A percentile compares a stretch with the other conserved stretches of the same genome.
Conservation (phyloP, 768 basidiomycete species). For the Trametes sanguinea region DNA sequence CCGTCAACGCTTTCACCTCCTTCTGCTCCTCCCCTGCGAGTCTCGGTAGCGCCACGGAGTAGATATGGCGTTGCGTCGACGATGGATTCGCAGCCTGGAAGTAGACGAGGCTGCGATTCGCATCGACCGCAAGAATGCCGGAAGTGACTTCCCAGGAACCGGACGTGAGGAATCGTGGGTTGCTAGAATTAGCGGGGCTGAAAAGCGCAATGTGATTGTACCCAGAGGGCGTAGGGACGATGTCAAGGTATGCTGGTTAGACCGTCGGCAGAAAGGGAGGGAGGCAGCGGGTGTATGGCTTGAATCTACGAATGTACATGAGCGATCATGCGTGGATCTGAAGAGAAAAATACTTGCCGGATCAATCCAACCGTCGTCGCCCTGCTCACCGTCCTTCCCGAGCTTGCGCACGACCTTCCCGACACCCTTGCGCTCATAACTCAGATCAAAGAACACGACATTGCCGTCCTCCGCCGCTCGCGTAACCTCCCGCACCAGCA, state of each 20-base stretch:
- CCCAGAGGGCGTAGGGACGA: conserved; percentile 79
- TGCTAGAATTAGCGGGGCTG: conserved; percentile 66
- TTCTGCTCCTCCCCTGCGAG: conserved; percentile 32
- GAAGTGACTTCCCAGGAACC: conserved; percentile 91
- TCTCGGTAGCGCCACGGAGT: conserved; percentile 72
- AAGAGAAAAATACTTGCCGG: conserved; percentile 49
- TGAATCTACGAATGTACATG: conserved; percentile 49
- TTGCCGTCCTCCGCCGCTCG: conserved; percentile 79
- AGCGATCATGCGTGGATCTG: background rate
- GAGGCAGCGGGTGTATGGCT: conserved; percentile 59
- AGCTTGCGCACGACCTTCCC: conserved; percentile 72
- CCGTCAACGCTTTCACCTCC: conserved; percentile 48
- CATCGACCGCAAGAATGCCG: conserved; percentile 72
- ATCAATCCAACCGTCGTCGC: conserved; percentile 95
- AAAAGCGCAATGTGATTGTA: conserved; percentile 94
- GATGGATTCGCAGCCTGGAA: conserved; percentile 85
- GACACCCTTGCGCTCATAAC: conserved; percentile 28
- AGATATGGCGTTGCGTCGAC: conserved; percentile 82
- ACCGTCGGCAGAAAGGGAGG: conserved; percentile 41
- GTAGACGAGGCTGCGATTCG: conserved; percentile 74
- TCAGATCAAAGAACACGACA: conserved; percentile 74
- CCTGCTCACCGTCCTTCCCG: conserved; percentile 82
- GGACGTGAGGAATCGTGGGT: conserved; percentile 80
- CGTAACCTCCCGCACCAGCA: conserved; percentile 87
- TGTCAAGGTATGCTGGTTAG: conserved; percentile 82